phyloP scores from a whole-genome alignment of 2,329 filamentous ascomycete genomes.

The Arthrobotrys sphaeroides region DNA sequence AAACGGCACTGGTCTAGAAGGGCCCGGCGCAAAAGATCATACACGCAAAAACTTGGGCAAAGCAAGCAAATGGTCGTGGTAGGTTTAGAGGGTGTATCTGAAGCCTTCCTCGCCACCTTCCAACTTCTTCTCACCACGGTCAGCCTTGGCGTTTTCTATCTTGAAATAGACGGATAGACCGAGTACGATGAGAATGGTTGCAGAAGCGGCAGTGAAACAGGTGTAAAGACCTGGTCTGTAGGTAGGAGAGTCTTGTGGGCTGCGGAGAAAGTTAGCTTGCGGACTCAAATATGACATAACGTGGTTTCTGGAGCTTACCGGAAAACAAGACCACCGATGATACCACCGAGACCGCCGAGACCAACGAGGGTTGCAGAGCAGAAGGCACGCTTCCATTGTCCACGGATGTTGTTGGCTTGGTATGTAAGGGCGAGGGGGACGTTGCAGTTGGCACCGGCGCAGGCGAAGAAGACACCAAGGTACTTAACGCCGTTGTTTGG shows the following conservation, averaged over 20 bases:
- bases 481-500: constrained; percentile 70
- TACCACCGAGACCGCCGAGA: constrained; percentile 80
- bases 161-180: constrained; percentile 27
- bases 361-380: constrained; percentile 79
- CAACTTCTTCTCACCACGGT: constrained; percentile 48
- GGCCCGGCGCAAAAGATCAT: neutral
- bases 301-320: constrained; percentile 60
- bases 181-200: constrained; percentile 27
- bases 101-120: constrained; percentile 41
- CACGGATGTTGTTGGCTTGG: constrained; percentile 87
- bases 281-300: neutral
- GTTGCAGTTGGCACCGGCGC: constrained; percentile 80
- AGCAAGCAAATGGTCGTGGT: constrained; percentile 4
- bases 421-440: constrained; percentile 78
- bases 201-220: constrained; percentile 29
- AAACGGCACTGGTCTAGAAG: neutral
- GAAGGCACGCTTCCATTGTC: constrained; percentile 87
- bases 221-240: constrained; percentile 48
- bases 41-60: constrained; percentile 20
- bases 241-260: constrained; percentile 45
- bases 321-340: constrained; percentile 78
- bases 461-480: constrained; percentile 79
- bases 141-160: constrained; percentile 39
- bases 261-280: constrained; percentile 9
- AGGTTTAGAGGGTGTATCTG: constrained; percentile 43